Base-by-base conservation (phyloP, 2,329 filamentous ascomycete species). In the Hypoxylon sp. region DNA sequence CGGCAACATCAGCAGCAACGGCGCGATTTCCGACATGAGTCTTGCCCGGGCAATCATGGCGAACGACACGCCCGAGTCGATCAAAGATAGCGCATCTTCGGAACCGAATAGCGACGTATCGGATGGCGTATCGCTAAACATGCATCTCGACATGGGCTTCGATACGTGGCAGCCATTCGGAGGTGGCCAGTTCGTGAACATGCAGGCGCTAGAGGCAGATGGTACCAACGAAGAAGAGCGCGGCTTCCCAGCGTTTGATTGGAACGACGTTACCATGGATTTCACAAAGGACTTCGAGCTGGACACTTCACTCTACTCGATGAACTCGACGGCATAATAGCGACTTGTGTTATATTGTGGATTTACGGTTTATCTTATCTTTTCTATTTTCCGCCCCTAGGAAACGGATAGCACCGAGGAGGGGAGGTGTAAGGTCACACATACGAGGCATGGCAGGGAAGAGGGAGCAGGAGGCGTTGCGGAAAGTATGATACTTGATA, bases 41-140 rank as follows among this genome's bases (percentile, higher is more conserved):
- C 70, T 80, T 6, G 84, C 82, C 61, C 77, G 78, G 13, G 76
- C 79, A 1, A 70, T 80, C 48, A 83, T 83, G 16, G 82, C 83
- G 0, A 83, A 84, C 52, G 82, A 86, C 63, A 87, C 84, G 5
- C 84, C 83, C 0, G 83, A 86, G 59, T 86, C 83, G 2, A 81
- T 75, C 67, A 84, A 85, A 65, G 82, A 86, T 48, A 79, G 78
- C 59, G 78, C 79, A 3, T 67, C 73, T 6, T 84, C 83, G 29
- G 83, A 86, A 61, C 80, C 81, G 7, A 85, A 79, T 54, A 86
- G 82, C 62, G 83, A 87, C 59, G 79, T 86, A 12, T 78, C 81
- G 2, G 83, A 86, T 48, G 74, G 73, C 4, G 74, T 77, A 3
- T 67, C 71, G 11, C 71, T 84, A 9, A 82, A 85, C 31, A 77